Conservation (phyloP, 2,329 filamentous ascomycete species). For the Chaetomium sp. region DNA sequence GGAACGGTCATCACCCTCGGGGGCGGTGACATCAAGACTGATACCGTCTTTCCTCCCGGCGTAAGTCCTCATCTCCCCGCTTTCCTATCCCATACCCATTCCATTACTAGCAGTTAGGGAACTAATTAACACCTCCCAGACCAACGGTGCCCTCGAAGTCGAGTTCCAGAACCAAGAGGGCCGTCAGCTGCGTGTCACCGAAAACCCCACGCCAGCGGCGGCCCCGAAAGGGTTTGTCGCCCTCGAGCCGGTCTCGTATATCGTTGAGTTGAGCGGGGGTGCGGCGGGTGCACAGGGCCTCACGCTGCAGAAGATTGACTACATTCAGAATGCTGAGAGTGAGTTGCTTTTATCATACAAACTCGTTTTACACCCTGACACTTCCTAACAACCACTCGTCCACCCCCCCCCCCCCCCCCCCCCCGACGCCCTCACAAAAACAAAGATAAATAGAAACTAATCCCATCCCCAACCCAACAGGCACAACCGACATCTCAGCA, state of each 20-base stretch:
- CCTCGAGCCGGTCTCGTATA: conserved; percentile 33
- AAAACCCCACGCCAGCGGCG: conserved; percentile 31
- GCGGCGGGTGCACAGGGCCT: conserved; percentile 22
- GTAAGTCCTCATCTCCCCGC: conserved; percentile 21
- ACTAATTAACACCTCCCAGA: neutral
- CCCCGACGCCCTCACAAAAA: neutral
- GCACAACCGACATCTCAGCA: conserved; percentile 31
- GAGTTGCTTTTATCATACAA: conserved; percentile 12
- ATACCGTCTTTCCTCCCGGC: conserved; percentile 29
- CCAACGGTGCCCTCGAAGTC: conserved; percentile 33
- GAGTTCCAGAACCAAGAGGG: conserved; percentile 33
- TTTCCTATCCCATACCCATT: neutral
- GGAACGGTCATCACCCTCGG: conserved; percentile 25
- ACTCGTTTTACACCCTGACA: neutral
- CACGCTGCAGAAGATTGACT: conserved; percentile 36
- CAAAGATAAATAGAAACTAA: neutral
- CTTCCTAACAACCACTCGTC: no score
- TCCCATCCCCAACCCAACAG: conserved; percentile 10
- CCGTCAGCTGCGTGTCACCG: conserved; percentile 32
- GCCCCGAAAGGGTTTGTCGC: conserved; percentile 33
- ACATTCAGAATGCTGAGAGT: conserved; percentile 33
- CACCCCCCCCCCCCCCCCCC: neutral
- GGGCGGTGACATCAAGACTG: conserved; percentile 30
- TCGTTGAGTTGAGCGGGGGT: conserved; percentile 30
- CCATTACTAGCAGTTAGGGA: no score